Base-by-base conservation (phyloP, 2,329 filamentous ascomycete genomes). In the Cytospora piceae region DNA sequence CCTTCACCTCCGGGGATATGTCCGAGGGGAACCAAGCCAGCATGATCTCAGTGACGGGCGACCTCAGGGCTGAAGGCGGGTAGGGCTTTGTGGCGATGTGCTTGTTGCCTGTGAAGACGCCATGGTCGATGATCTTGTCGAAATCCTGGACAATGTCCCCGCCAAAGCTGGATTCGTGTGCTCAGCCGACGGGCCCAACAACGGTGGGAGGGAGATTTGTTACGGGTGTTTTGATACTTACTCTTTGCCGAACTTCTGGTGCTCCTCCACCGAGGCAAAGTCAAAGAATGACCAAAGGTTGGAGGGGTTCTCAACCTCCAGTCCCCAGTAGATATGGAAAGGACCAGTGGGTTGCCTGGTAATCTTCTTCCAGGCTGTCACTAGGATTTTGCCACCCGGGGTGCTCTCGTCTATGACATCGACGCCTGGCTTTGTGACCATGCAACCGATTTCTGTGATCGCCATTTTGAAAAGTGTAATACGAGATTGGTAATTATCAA, bases 201-300 rank as follows among this genome's bases (percentile, higher is more conserved):
- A 4, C 17, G 46, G 31, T 8, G 15, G 39, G 20, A 17, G 20
- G n/a, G 58, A 39, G 63, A 37, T 3, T 29, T 5, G 27, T n/a
- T 49, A 51, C 7, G 27, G 11, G 8, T 54, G 8, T 2, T 14
- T 54, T 34, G 39, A 22, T 22, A 67, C 70, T 32, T 59, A 71
- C 72, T 64, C 57, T 53, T 70, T 64, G 4, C 69, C 68, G 20
- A 72, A 73, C 2, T 59, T 64, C 31, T 69, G 31, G 49, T 74
- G 72, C 34, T 72, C 67, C 34, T 71, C 71, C 4, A 73, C 51
- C 0, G 71, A 72, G 29, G 71, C 69, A 66, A 71, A 73, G 46
- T 72, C 72, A 17, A 73, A 73, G 32, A 74, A 71, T 1, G 62
- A 63, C 71, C 72, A 73, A 12, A 70, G 14, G 6, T 67, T 67